Evolutionary conservation across 1,139 yeast species (phyloP).

Genomic region (Nakaseomyces uthaithaninus): DNA sequence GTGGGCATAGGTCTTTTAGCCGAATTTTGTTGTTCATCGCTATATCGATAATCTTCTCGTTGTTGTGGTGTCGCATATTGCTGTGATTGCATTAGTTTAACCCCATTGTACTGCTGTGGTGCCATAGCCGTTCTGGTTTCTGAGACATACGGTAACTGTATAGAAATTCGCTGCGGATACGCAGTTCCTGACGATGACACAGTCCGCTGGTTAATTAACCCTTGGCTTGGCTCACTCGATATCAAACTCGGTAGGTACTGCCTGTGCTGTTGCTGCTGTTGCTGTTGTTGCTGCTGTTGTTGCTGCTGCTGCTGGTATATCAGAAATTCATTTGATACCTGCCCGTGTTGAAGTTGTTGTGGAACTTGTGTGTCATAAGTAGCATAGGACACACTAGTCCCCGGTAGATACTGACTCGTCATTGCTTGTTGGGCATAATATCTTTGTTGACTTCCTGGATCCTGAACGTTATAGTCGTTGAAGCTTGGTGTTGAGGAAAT

Average conservation of each 20-base stretch:
- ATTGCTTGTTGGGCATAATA: not conserved
- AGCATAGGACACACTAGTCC: not conserved
- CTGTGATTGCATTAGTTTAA: not conserved
- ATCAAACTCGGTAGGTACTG: not conserved
- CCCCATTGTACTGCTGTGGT: not conserved
- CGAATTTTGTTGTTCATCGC: not conserved
- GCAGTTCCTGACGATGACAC: not conserved
- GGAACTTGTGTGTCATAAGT: not conserved
- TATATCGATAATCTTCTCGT: not conserved
- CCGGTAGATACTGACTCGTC: not conserved
- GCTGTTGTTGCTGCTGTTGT: slow-evolving; percentile 2
- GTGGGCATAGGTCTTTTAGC: slow-evolving; percentile 2
- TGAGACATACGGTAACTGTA: not conserved
- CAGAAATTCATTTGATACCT: not conserved
- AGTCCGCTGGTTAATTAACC: not conserved
- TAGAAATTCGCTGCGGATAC: not conserved
- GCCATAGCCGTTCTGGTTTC: not conserved
- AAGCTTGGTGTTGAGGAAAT: slow-evolving; percentile 2
- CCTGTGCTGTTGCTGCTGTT: not conserved
- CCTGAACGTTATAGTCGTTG: slow-evolving; percentile 1
- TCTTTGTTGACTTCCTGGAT: slow-evolving; percentile 1
- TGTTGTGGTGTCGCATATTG: not conserved
- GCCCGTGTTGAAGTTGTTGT: slow-evolving; percentile 1
- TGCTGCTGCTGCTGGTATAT: slow-evolving; percentile 3
- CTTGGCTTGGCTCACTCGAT: not conserved